A percentile compares a stretch with the other conserved stretches of the same genome.
Conservation (phyloP, 2,329 filamentous ascomycete species). For the Diplocarpon mali region DNA sequence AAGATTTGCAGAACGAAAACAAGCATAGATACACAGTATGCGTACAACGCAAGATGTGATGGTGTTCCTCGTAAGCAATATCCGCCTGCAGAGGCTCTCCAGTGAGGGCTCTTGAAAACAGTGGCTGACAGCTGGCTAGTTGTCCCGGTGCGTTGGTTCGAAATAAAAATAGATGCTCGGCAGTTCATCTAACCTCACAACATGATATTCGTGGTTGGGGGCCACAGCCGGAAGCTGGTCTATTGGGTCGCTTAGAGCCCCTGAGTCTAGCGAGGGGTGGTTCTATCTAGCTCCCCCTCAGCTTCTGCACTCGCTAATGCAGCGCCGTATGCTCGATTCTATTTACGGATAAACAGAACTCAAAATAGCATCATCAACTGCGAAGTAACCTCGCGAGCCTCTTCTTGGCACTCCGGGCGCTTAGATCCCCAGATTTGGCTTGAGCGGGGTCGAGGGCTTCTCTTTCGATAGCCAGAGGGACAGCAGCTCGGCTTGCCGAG, state of each 20-base stretch:
- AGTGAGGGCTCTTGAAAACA: not conserved
- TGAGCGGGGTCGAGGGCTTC: too few species aligned
- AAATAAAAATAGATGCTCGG: slow-evolving; percentile 4
- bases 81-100: not conserved
- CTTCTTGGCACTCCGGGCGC: not conserved
- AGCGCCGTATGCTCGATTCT: too few species aligned
- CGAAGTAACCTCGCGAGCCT: too few species aligned
- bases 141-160: slow-evolving; percentile 1
- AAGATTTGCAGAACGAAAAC: not conserved
- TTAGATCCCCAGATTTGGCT: slow-evolving; percentile 8
- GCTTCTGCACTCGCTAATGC: not conserved
- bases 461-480: too few species aligned
- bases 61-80: not conserved
- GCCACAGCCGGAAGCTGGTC: not conserved
- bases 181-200: not conserved
- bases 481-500: slow-evolving; percentile 4
- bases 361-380: too few species aligned
- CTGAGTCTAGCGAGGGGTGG: too few species aligned
- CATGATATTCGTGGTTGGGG: not conserved
- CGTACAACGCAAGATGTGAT: not conserved
- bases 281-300: not conserved
- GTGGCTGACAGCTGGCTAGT: not conserved
- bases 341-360: too few species aligned
- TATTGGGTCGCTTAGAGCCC: not conserved
- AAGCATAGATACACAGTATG: too few species aligned